Evolutionary conservation across 2,329 filamentous ascomycete species (phyloP).

Genomic region (Diaporthe helianthi): DNA sequence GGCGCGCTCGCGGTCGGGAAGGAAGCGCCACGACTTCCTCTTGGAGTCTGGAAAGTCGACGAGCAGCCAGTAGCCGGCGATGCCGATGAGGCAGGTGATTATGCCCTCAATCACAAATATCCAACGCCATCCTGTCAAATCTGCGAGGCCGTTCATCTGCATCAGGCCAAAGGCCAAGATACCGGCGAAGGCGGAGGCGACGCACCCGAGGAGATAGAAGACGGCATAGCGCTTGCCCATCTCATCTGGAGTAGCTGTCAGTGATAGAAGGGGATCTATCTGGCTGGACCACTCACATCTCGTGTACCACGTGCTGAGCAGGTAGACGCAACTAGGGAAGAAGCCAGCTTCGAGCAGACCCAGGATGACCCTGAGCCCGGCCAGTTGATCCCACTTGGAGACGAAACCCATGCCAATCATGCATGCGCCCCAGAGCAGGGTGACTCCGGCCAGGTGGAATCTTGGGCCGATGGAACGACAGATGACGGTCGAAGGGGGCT

Average conservation of each 20-base stretch:
- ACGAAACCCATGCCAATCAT: slow-evolving; percentile 74
- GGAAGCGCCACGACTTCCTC: slow-evolving; percentile 59
- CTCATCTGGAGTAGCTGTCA: slow-evolving; percentile 56
- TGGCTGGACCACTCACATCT: slow-evolving; percentile 55
- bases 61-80: slow-evolving; percentile 62
- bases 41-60: slow-evolving; percentile 69
- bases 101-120: slow-evolving; percentile 66
- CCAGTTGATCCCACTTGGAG: slow-evolving; percentile 57
- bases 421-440: slow-evolving; percentile 63
- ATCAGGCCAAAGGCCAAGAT: slow-evolving; percentile 75
- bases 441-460: slow-evolving; percentile 60
- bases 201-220: slow-evolving; percentile 73
- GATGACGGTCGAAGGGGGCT: slow-evolving; percentile 74
- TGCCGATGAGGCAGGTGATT: slow-evolving; percentile 60
- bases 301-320: slow-evolving; percentile 78
- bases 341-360: slow-evolving; percentile 74
- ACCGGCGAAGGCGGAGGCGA: slow-evolving; percentile 70
- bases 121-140: slow-evolving; percentile 69
- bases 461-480: slow-evolving; percentile 71
- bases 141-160: slow-evolving; percentile 65
- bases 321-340: slow-evolving; percentile 74
- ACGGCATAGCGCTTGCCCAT: slow-evolving; percentile 72
- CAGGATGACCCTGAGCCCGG: slow-evolving; percentile 63
- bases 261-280: no score
- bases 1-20: slow-evolving; percentile 56